phyloP scores from a whole-genome alignment of 2,329 filamentous ascomycete genomes.

The Fusarium poae region DNA sequence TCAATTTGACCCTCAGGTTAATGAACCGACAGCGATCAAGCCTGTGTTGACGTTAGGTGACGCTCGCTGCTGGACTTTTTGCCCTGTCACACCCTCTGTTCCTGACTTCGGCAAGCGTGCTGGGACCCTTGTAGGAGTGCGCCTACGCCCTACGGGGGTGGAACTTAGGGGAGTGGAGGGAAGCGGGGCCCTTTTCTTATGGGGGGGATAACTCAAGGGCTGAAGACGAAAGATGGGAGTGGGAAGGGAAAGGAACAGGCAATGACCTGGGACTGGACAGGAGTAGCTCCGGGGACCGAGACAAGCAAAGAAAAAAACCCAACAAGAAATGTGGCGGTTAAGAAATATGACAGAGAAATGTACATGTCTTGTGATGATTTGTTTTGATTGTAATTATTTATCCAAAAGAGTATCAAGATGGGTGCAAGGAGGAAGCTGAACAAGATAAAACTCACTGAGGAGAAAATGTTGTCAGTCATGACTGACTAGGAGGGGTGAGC shows the following conservation, averaged over 20 bases:
- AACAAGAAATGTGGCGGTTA: slow-evolving; percentile 22
- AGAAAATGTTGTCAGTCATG: not conserved
- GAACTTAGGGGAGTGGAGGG: not conserved
- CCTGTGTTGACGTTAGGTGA: slow-evolving; percentile 26
- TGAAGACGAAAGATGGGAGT: slow-evolving; percentile 7
- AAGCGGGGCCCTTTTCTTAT: not conserved
- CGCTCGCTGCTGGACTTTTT: slow-evolving; percentile 4
- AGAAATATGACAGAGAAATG: not conserved
- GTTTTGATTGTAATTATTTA: not conserved
- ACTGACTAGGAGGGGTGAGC: slow-evolving; percentile 15
- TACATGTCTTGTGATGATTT: slow-evolving; percentile 26
- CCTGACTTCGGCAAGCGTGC: slow-evolving; percentile 37
- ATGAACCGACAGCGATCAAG: slow-evolving; percentile 8
- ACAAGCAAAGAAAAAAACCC: not conserved
- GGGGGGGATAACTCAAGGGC: not conserved
- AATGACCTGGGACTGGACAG: not conserved
- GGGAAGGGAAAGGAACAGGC: not conserved
- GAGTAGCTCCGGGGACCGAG: slow-evolving; percentile 13
- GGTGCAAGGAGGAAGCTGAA: slow-evolving; percentile 18
- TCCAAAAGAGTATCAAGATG: slow-evolving; percentile 30
- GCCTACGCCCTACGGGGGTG: slow-evolving; percentile 24
- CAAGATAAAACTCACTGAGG: not conserved
- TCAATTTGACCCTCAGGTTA: slow-evolving; percentile 18
- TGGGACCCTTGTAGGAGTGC: slow-evolving; percentile 16
- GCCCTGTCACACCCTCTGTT: slow-evolving; percentile 34